Conservation (phyloP, 2,329 filamentous ascomycete genomes). For the Fusarium piperis region DNA sequence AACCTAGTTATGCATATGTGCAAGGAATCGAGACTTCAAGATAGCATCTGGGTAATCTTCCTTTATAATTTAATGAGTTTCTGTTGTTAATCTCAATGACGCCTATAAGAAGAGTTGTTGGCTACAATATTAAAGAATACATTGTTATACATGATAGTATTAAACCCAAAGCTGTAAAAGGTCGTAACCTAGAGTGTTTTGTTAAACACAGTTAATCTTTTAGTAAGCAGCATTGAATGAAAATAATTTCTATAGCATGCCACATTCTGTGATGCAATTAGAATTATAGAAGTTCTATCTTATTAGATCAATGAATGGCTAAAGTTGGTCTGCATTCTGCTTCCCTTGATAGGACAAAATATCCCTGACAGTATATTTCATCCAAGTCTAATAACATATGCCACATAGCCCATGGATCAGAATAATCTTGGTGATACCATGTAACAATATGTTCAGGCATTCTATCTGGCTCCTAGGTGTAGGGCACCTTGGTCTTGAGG, state of each 20-base stretch:
- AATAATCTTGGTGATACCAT: not conserved
- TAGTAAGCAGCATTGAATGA: too few relatives aligned
- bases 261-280: not conserved
- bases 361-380: too few relatives aligned
- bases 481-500: not conserved
- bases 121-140: too few relatives aligned
- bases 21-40: not conserved
- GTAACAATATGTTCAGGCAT: not conserved
- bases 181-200: too few relatives aligned
- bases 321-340: not conserved
- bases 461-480: not conserved
- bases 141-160: too few relatives aligned
- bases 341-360: not conserved
- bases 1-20: not conserved
- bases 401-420: not conserved
- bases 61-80: not conserved
- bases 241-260: not conserved
- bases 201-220: too few relatives aligned
- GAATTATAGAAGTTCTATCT: not conserved
- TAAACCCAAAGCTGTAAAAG: too few relatives aligned
- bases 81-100: too few relatives aligned
- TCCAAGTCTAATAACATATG: not conserved
- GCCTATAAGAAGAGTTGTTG: too few relatives aligned
- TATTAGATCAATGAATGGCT: not conserved
- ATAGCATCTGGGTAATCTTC: not conserved